These are phyloP conservation scores for Globisporangium camurandrum DNA, from an alignment of 352 stramenopile genomes.

Conservation along the genomic window DNA sequence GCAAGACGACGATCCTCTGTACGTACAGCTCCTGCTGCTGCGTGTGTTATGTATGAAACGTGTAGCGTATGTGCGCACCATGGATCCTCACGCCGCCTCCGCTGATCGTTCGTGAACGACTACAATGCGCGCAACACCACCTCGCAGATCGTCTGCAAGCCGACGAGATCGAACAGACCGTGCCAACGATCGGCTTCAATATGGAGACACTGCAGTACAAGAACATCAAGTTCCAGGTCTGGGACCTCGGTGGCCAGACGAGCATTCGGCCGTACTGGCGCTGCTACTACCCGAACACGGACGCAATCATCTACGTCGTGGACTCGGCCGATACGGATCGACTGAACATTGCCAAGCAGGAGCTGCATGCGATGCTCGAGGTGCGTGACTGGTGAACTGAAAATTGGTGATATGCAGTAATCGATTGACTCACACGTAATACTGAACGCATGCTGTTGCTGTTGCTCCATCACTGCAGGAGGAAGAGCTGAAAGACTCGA, in stretches of 20 bases:
- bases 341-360: slow-evolving; percentile 96
- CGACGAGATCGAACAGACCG: slow-evolving; percentile 97
- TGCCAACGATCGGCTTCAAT: slow-evolving; percentile 99
- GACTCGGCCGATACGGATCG: slow-evolving; percentile 95
- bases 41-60: slow-evolving; percentile 1
- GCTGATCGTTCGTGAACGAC: too few species aligned
- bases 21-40: slow-evolving; percentile 17
- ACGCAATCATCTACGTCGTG: slow-evolving; percentile 96
- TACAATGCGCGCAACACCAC: too few species aligned
- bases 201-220: slow-evolving; percentile 91
- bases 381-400: too few species aligned
- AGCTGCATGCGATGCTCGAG: slow-evolving; percentile 97
- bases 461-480: slow-evolving; percentile 56
- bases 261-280: slow-evolving; percentile 99
- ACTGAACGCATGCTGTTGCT: too few species aligned
- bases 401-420: too few species aligned
- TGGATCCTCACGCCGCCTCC: background rate
- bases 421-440: too few species aligned
- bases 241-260: slow-evolving; percentile 99
- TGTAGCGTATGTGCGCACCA: background rate
- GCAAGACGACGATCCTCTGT: slow-evolving; percentile 99
- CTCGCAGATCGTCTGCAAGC: slow-evolving; percentile 63
- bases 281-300: slow-evolving; percentile 99
- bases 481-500: slow-evolving; percentile 98
- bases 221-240: slow-evolving; percentile 97